These are phyloP conservation scores for Phytopythium boreale DNA, from an alignment of 352 stramenopile species.

Conservation along the genomic window DNA sequence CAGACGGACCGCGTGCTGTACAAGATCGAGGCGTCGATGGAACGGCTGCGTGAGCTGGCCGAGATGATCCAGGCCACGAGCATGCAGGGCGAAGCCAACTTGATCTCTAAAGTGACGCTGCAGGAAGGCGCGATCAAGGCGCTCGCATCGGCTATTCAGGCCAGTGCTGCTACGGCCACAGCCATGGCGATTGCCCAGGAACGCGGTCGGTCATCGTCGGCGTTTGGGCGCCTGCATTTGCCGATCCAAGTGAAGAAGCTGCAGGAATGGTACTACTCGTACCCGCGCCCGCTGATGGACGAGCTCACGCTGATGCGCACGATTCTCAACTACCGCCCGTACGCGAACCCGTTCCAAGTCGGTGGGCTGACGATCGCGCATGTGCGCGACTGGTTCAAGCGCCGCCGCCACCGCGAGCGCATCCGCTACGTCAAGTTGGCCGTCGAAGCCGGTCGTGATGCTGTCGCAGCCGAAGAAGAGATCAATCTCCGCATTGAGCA, in stretches of 20 bases:
- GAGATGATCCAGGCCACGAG: conserved; percentile 83
- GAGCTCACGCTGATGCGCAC: conserved; percentile 83
- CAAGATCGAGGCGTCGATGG: conserved; percentile 73
- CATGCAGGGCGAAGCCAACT: conserved; percentile 79
- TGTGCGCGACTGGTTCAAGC: conserved; percentile 86
- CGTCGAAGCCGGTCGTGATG: conserved; percentile 57
- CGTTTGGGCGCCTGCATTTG: conserved; percentile 53
- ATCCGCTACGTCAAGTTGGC: conserved; percentile 76
- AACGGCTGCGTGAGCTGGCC: conserved; percentile 65
- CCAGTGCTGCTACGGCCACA: conserved; percentile 57
- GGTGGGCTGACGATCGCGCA: conserved; percentile 61
- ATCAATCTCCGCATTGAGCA: conserved; percentile 79
- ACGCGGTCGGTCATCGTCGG: conserved; percentile 46
- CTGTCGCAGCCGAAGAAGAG: conserved; percentile 64
- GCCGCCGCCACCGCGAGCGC: conserved; percentile 71
- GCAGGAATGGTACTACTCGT: conserved; percentile 83
- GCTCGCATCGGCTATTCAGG: conserved; percentile 53
- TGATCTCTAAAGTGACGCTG: conserved; percentile 74
- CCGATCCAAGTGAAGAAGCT: conserved; percentile 74
- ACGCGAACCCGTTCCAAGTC: conserved; percentile 61
- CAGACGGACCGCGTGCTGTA: conserved; percentile 74
- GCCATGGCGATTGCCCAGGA: conserved; percentile 74
- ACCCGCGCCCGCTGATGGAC: conserved; percentile 70
- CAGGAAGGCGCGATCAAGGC: conserved; percentile 54
- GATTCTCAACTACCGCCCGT: conserved; percentile 80